Evolutionary conservation across 192 early-diverging fungal genomes (phyloP).

Genomic region (Dimargaris xerosporica): DNA sequence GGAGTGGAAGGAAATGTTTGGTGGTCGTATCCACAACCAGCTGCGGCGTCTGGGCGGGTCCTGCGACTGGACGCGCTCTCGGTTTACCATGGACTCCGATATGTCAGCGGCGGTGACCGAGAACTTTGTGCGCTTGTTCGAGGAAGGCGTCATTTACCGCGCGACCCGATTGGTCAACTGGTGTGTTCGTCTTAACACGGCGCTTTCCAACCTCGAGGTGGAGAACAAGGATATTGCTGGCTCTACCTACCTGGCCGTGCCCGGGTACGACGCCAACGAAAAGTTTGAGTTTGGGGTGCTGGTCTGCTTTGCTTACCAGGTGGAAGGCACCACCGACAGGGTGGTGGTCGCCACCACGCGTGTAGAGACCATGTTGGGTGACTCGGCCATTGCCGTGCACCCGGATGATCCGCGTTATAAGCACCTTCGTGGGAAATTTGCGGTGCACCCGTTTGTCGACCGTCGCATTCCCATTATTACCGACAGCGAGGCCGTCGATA

Average conservation of each 20-base stretch:
- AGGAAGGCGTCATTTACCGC: slow-evolving; percentile 92
- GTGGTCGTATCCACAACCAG: slow-evolving; percentile 70
- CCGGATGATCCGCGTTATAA: slow-evolving; percentile 85
- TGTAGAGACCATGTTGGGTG: slow-evolving; percentile 99
- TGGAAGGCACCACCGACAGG: slow-evolving; percentile 73
- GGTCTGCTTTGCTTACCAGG: slow-evolving; percentile 83
- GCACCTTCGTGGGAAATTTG: slow-evolving; percentile 89
- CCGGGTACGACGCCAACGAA: slow-evolving; percentile 83
- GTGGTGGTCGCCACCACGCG: slow-evolving; percentile 96
- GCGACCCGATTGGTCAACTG: slow-evolving; percentile 96
- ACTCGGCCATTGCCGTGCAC: slow-evolving; percentile 92
- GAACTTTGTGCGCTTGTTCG: slow-evolving; percentile 85
- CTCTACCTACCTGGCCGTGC: slow-evolving; percentile 68
- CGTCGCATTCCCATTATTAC: slow-evolving; percentile 80
- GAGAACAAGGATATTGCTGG: slow-evolving; percentile 81
- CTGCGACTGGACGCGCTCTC: slow-evolving; percentile 81
- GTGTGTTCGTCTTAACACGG: slow-evolving; percentile 91
- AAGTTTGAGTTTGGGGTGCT: slow-evolving; percentile 99
- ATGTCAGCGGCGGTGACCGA: slow-evolving; percentile 74
- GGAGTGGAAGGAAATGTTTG: slow-evolving; percentile 90
- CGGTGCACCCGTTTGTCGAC: slow-evolving; percentile 82
- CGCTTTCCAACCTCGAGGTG: slow-evolving; percentile 93
- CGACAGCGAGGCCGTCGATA: slow-evolving; percentile 76
- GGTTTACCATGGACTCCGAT: slow-evolving; percentile 86
- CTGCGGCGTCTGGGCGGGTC: slow-evolving; percentile 79